Conservation (phyloP, 2,329 filamentous ascomycete genomes). For the Paecilomyces niveus region DNA sequence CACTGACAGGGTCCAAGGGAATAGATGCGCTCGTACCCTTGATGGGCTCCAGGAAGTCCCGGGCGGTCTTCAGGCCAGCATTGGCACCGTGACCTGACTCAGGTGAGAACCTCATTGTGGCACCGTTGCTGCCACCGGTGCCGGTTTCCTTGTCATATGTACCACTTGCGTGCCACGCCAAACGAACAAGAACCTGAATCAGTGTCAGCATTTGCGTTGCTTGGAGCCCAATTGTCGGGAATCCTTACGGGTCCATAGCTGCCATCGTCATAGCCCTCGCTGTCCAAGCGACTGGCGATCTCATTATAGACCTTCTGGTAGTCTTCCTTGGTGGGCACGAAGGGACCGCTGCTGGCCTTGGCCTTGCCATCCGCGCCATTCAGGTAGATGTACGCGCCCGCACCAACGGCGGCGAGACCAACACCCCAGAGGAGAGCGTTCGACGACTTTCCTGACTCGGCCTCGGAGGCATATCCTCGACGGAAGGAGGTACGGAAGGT, state of each 20-base stretch:
- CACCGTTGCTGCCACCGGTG: slow-evolving; percentile 91
- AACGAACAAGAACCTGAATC: slow-evolving; percentile 61
- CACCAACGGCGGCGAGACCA: slow-evolving; percentile 53
- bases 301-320: slow-evolving; percentile 94
- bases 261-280: slow-evolving; percentile 94
- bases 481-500: slow-evolving; percentile 67
- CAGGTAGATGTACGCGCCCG: slow-evolving; percentile 58
- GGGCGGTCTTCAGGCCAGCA: slow-evolving; percentile 75
- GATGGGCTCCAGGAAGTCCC: slow-evolving; percentile 87
- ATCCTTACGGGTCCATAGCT: slow-evolving; percentile 72
- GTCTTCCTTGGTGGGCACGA: slow-evolving; percentile 72
- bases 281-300: slow-evolving; percentile 70
- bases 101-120: slow-evolving; percentile 91
- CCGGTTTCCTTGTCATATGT: slow-evolving; percentile 83
- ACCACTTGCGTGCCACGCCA: slow-evolving; percentile 91
- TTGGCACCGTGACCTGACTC: slow-evolving; percentile 91
- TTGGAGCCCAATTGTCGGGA: neutral
- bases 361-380: slow-evolving; percentile 43
- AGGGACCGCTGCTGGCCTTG: slow-evolving; percentile 48
- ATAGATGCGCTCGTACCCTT: slow-evolving; percentile 53
- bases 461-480: slow-evolving; percentile 71
- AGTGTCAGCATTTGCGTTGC: slow-evolving; percentile 1
- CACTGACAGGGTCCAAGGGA: neutral
- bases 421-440: slow-evolving; percentile 49
- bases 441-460: slow-evolving; percentile 45